Conservation (phyloP, 805 yeast species). For the Komagataella populi region DNA sequence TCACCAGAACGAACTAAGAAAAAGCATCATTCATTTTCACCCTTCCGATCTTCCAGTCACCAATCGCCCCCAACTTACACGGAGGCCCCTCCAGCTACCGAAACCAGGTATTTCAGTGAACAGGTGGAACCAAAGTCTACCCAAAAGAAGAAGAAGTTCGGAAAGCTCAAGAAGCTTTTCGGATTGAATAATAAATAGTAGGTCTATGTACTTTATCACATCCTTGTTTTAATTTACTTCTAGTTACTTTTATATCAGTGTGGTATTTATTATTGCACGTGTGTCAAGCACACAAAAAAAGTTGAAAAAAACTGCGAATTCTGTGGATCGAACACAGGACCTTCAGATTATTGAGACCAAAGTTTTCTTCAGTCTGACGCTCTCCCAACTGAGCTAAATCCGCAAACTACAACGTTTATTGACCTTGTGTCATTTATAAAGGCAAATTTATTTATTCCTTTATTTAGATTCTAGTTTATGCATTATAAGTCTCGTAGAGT, state of each 20-base stretch:
- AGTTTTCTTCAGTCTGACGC: conserved; percentile 1
- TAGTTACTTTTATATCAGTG: too few species aligned
- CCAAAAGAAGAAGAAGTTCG: conserved; percentile 18
- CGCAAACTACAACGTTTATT: background rate
- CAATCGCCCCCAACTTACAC: background rate
- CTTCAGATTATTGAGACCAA: conserved; percentile 1
- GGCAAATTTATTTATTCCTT: background rate
- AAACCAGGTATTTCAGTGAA: conserved; percentile 8
- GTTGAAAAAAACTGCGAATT: background rate
- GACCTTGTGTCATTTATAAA: background rate
- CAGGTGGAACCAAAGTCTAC: conserved; percentile 6
- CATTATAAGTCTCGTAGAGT: background rate
- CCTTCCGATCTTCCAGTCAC: background rate
- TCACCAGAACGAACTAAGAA: background rate
- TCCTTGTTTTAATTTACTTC: background rate
- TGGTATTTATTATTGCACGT: too few species aligned
- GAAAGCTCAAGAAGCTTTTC: conserved; percentile 20
- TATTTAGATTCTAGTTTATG: too few species aligned
- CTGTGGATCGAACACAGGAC: conserved; percentile 2
- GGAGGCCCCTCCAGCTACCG: background rate
- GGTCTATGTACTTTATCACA: background rate
- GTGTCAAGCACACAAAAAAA: too few species aligned
- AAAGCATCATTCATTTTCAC: background rate
- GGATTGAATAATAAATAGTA: conserved; percentile 9
- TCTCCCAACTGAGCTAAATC: conserved; percentile 1